Conservation (phyloP, 176 grass and related monocot genomes). For the Miscanthus lutarioriparius region DNA sequence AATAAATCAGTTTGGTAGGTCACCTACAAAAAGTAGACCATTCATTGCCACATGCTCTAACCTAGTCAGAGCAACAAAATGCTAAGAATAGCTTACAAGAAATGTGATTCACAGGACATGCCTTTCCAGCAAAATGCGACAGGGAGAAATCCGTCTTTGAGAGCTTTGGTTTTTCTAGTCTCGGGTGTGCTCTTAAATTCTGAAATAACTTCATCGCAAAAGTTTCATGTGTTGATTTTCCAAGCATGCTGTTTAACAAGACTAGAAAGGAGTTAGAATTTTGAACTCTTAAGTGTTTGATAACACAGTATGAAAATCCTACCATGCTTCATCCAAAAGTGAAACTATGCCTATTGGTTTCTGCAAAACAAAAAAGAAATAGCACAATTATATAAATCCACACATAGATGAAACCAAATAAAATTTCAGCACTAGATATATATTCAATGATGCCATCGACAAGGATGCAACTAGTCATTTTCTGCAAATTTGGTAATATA, state of each 20-base stretch:
- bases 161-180: conserved; percentile 81
- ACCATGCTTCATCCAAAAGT: conserved; percentile 96
- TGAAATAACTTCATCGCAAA: conserved; percentile 81
- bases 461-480: not conserved
- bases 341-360: conserved; percentile 95
- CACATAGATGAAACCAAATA: not conserved
- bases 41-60: conserved; percentile 31
- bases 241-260: conserved; percentile 76
- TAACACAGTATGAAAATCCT: conserved; percentile 35
- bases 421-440: conserved; percentile 4
- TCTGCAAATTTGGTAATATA: not conserved
- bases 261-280: conserved; percentile 51
- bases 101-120: conserved; percentile 43
- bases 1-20: conserved; percentile 83
- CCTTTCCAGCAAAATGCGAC: conserved; percentile 90
- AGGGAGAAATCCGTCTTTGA: conserved; percentile 79
- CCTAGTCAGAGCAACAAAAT: conserved; percentile 27
- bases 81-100: conserved; percentile 39
- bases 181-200: conserved; percentile 57
- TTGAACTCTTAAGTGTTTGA: conserved; percentile 14
- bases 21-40: conserved; percentile 51
- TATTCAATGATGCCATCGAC: not conserved
- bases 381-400: conserved; percentile 13
- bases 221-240: conserved; percentile 84
- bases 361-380: conserved; percentile 55